phyloP scores from a whole-genome alignment of 495 filamentous ascomycete species.

The Hypoxylon crocopeplum region DNA sequence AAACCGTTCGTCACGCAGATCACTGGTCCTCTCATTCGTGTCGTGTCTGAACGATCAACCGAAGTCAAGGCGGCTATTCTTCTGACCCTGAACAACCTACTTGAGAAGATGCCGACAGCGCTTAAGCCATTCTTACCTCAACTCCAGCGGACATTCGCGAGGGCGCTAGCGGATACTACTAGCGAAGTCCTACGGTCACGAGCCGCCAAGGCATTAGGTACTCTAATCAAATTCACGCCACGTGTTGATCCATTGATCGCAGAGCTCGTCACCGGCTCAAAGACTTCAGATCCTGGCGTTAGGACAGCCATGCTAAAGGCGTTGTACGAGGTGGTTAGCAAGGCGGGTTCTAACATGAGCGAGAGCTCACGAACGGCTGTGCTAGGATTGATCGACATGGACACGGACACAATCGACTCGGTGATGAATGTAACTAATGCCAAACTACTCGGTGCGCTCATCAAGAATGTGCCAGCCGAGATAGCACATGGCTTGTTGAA shows the following conservation, averaged over 20 bases:
- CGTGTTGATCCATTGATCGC: constrained; percentile 86
- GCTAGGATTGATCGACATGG: constrained; percentile 84
- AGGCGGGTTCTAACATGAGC: constrained; percentile 92
- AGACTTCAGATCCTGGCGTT: constrained; percentile 86
- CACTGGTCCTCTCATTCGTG: constrained; percentile 94
- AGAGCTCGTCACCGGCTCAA: constrained; percentile 92
- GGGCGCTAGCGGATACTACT: constrained; percentile 89
- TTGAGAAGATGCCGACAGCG: constrained; percentile 95
- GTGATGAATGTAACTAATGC: constrained; percentile 87
- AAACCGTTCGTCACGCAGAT: constrained; percentile 97
- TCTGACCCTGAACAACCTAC: constrained; percentile 88
- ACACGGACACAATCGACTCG: constrained; percentile 74
- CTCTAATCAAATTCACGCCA: constrained; percentile 93
- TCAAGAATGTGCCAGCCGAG: constrained; percentile 78
- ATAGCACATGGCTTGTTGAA: constrained; percentile 74
- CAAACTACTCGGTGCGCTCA: constrained; percentile 82
- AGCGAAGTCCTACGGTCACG: constrained; percentile 86
- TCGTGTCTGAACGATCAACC: constrained; percentile 92
- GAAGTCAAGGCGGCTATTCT: constrained; percentile 97
- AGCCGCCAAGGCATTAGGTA: constrained; percentile 95
- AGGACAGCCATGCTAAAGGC: constrained; percentile 97
- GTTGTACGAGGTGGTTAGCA: constrained; percentile 93
- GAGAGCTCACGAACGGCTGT: constrained; percentile 83
- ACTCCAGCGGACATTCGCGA: constrained; percentile 94
- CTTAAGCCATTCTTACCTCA: constrained; percentile 97